Evolutionary conservation across 331 rosid species (phyloP), one percentile per base, ranked within the genome.

Genomic region (Stylosanthes scabra): DNA sequence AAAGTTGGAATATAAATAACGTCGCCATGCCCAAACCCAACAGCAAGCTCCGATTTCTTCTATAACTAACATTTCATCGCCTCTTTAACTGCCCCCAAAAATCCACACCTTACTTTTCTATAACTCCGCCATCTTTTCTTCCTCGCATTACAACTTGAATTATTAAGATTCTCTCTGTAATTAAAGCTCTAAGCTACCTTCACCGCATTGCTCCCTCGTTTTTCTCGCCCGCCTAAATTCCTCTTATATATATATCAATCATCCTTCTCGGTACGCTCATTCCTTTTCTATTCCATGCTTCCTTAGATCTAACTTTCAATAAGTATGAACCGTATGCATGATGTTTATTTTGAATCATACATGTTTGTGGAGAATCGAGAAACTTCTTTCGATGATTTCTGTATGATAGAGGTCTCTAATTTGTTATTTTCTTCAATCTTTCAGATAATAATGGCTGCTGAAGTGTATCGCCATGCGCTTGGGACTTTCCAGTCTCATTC

Each of bases 401-500:
- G 67, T 51, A 15, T 11, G 11, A 73, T 15, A 37, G 55, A 49
- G 25, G 25, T 47, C 61, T 41, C 41, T 75, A 1, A 41, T 20
- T 29, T 66, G 40, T 67, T 68, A 55, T 4, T 60, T 72, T 61
- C 15, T 78, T 75, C 45, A 34, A 58, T 63, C 40, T 5, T 79
- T 86, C 85, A 92, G 93, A 0, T 20, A 20, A 75, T 74, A 58
- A 95, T 95, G 99, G 96, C 98, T 56, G 83, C 97, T 71, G 82
- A 88, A 78, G 89, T 74, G 29, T 87, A 71, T 86, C 81, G 81
- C 67, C 96, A 83, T 72, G 79, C 82, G 59, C 67, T 90, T 71
- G 91, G 96, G 62, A 78, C 80, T 63, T 59, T 68, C 66, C 86
- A 83, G 66, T 45, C 88, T 12, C 78, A 66, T 27, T 79, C 87